Evolutionary conservation across 1,284 basidiomycete genomes (phyloP), one percentile per base, ranked within the genome.

Genomic region (Phellinidium pouzarii): DNA sequence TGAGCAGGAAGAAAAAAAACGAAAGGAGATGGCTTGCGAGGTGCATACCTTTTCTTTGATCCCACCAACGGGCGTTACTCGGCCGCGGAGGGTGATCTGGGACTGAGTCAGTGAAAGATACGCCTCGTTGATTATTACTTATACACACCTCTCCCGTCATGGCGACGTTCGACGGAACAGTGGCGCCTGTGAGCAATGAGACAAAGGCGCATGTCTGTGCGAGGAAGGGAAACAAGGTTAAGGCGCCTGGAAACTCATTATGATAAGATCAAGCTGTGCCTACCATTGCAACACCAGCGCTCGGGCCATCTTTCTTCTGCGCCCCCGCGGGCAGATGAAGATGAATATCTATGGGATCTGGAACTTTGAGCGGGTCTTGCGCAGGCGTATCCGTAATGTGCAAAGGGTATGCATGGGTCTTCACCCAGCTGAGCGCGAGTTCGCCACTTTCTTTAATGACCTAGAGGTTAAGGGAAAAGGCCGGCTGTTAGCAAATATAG

Each of bases 401-500:
- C 49, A 94, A 68, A 47, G 88, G 83, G 65, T 84, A 91, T 3
- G 91, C 84, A 62, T 92, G 82, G 11, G 80, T 80, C 71, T 91
- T 92, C 11, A 90, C 85, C 87, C 88, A 91, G 66, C 84, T 90
- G 60, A 94, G 68, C 1, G 92, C 91, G 40, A 95, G 72, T 64
- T 91, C 87, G 11, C 83, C 92, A 57, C 87, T 91, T 71, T 94
- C 92, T 67, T 89, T 88, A 70, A 94, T 92, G 41, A 94, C 79
- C 74, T 79, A 46, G 2, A 27, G 12, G 17, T n/a, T 41, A 12
- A 20, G 20, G 53, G 23, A 34, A 20, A 23, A 17, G 14, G 11
- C 20, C 17, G 54, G 22, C 25, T 17, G 17, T 34, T 27, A 54
- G 49, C 44, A 48, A 8, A 55, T 29, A 20, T 54, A 37, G 6